phyloP scores from a whole-genome alignment of 768 basidiomycete genomes.

The Gymnopilus dilepis region DNA sequence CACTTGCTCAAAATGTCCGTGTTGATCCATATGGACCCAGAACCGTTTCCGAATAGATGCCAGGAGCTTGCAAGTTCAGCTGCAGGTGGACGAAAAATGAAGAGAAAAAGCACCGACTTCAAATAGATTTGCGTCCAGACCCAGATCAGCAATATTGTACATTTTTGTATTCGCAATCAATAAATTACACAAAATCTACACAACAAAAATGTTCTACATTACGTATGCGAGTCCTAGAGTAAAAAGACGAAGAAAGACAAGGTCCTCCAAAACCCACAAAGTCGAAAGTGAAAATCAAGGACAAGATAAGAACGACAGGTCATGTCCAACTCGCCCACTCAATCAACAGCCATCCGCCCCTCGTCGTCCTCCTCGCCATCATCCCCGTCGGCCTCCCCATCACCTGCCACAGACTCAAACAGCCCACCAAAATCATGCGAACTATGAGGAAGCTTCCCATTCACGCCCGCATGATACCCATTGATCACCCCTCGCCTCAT shows the following conservation, averaged over 20 bases:
- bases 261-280: too few relatives aligned
- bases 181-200: constrained; percentile 2
- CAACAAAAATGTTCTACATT: neutral
- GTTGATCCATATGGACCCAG: neutral
- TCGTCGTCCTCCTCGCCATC: constrained; percentile 26
- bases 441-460: too few relatives aligned
- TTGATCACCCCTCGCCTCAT: constrained; percentile 15
- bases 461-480: constrained; percentile 12
- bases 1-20: too few relatives aligned
- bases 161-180: too few relatives aligned
- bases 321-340: neutral
- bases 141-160: too few relatives aligned
- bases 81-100: too few relatives aligned
- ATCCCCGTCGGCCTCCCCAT: constrained; percentile 21
- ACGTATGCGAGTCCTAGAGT: too few relatives aligned
- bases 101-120: too few relatives aligned
- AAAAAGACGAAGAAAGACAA: too few relatives aligned
- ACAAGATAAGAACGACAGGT: neutral
- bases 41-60: neutral
- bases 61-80: too few relatives aligned
- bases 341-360: constrained; percentile 25
- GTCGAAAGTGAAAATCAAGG: neutral
- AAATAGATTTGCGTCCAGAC: too few relatives aligned
- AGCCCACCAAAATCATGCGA: constrained; percentile 27
- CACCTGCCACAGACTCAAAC: constrained; percentile 7